Conservation (phyloP, 2,329 filamentous ascomycete genomes). For the Paracoccidioides lutzii region DNA sequence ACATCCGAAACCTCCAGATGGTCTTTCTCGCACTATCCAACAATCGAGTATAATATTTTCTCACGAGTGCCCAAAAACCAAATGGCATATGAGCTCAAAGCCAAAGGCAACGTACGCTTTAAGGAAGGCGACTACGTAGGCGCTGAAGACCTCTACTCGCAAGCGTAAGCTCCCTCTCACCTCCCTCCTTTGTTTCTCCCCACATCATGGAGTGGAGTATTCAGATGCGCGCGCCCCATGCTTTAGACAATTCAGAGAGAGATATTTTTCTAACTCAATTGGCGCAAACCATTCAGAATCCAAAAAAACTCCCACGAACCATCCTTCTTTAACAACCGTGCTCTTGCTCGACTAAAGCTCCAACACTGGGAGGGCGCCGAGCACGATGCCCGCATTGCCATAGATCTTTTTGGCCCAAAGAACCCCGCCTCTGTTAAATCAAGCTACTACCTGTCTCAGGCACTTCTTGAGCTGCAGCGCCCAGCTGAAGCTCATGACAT, state of each 20-base stretch:
- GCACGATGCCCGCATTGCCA: slow-evolving; percentile 61
- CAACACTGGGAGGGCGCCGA: slow-evolving; percentile 61
- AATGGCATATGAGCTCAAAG: slow-evolving; percentile 30
- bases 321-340: slow-evolving; percentile 77
- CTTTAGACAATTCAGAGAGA: neutral
- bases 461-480: slow-evolving; percentile 60
- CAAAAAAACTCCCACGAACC: slow-evolving; percentile 65
- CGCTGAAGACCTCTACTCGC: slow-evolving; percentile 35
- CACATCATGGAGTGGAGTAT: neutral
- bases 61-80: neutral
- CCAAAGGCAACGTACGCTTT: slow-evolving; percentile 35
- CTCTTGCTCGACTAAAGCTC: slow-evolving; percentile 67
- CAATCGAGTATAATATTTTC: neutral
- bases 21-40: neutral
- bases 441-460: slow-evolving; percentile 70
- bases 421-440: slow-evolving; percentile 60
- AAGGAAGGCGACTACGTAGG: slow-evolving; percentile 33
- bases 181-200: neutral
- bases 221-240: neutral
- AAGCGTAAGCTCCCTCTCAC: slow-evolving; percentile 27
- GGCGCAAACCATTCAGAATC: slow-evolving; percentile 40
- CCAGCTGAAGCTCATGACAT: slow-evolving; percentile 59
- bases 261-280: neutral
- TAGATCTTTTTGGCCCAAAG: slow-evolving; percentile 46
- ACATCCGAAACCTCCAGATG: no score